A percentile compares a stretch with the other conserved stretches of the same genome.
Conservation (phyloP, 2,329 filamentous ascomycete genomes). For the Cladobotryum mycophilum region DNA sequence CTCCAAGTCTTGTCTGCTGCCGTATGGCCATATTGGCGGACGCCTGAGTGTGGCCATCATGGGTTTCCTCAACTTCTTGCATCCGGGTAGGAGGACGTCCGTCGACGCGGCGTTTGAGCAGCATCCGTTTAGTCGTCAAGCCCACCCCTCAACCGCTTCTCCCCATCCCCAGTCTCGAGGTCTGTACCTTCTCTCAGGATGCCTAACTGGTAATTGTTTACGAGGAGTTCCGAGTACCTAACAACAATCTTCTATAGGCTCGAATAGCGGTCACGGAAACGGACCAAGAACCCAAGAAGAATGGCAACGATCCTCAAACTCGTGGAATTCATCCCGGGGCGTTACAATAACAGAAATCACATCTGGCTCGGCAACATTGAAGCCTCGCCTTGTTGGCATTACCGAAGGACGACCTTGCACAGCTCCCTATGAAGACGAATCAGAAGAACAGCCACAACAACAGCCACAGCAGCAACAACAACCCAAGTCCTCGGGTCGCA, state of each 20-base stretch:
- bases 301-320: background rate
- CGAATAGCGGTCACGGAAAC: constrained; percentile 1
- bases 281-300: background rate
- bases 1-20: background rate
- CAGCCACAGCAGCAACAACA: background rate
- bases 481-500: constrained; percentile 1
- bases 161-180: background rate
- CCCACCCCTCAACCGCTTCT: background rate
- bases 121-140: background rate
- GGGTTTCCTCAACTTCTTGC: constrained; percentile 10
- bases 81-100: constrained; percentile 4
- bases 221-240: background rate
- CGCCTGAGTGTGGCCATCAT: constrained; percentile 6
- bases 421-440: background rate
- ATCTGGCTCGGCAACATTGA: constrained; percentile 1
- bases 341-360: background rate
- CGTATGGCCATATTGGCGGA: constrained; percentile 6
- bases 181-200: background rate
- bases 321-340: background rate
- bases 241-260: background rate
- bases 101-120: constrained; percentile 1
- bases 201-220: no score
- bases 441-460: no score
- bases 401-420: constrained; percentile 3
- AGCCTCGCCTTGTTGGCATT: constrained; percentile 8